A percentile compares a stretch with the other conserved stretches of the same genome.
Evolutionary conservation across 139 green algal genomes (phyloP).

Genomic region (Coelastrella sp.): DNA sequence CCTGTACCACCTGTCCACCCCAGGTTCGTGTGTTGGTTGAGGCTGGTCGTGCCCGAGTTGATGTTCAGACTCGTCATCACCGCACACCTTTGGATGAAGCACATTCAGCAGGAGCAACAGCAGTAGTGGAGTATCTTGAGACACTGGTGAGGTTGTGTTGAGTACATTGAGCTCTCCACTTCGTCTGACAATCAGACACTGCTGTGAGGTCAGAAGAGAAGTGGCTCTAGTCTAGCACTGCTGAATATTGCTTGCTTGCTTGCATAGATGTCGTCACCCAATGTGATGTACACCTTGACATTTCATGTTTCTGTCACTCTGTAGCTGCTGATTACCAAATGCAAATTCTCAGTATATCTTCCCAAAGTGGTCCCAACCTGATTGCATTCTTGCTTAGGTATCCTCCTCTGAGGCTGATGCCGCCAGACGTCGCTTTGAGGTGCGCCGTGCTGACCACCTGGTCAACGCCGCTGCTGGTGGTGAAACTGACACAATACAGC

Average conservation of each 20-base stretch:
- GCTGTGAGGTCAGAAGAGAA: neutral
- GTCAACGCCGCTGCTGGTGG: conserved; percentile 1
- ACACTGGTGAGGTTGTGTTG: neutral
- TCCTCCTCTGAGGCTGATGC: neutral
- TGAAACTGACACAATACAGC: neutral
- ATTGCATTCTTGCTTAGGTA: neutral
- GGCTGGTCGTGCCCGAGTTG: neutral
- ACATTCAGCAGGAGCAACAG: neutral
- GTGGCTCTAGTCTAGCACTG: too few species aligned
- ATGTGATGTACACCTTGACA: too few species aligned
- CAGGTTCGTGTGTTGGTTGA: conserved; percentile 30
- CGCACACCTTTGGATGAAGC: conserved; percentile 27
- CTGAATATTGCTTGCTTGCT: too few species aligned
- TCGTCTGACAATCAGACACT: too few species aligned
- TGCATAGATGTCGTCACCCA: too few species aligned
- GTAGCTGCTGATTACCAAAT: too few species aligned
- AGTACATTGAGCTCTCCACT: too few species aligned
- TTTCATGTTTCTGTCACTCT: too few species aligned
- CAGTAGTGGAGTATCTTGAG: conserved; percentile 33
- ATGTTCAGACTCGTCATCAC: neutral
- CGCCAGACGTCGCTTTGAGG: neutral
- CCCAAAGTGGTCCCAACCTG: too few species aligned
- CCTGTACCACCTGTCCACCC: too few species aligned
- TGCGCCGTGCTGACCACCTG: neutral
- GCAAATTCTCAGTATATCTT: too few species aligned